Evolutionary conservation across 2,329 filamentous ascomycete genomes (phyloP).

Genomic region (Balansia obtecta): DNA sequence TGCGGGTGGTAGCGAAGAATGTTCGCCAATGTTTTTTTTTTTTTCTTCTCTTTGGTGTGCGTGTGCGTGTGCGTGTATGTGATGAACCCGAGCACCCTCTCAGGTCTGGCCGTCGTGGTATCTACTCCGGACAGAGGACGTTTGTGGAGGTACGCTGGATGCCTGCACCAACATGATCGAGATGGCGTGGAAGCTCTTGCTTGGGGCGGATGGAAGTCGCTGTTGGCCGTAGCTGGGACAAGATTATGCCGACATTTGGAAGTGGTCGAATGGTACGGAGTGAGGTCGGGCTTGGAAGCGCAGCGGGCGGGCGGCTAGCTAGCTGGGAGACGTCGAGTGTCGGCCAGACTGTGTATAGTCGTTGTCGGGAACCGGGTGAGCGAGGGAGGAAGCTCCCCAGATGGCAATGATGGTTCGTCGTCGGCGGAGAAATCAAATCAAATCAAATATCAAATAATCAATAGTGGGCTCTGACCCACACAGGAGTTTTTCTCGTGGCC

Average conservation of each 20-base stretch:
- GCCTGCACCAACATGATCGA: constrained; percentile 31
- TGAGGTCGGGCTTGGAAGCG: not conserved
- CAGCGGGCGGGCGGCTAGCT: too few relatives aligned
- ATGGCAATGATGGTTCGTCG: not conserved
- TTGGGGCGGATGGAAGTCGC: not conserved
- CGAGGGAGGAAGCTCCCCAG: not conserved
- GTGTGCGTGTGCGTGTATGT: too few relatives aligned
- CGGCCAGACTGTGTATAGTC: not conserved
- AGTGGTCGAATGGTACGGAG: not conserved
- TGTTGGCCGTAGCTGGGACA: constrained; percentile 7
- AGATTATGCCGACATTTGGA: constrained; percentile 5
- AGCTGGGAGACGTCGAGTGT: not conserved
- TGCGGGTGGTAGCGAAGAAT: not conserved
- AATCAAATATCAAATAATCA: not conserved
- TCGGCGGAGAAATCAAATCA: too few relatives aligned
- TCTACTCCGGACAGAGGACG: constrained; percentile 23
- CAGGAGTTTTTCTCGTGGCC: not conserved
- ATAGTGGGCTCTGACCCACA: not conserved
- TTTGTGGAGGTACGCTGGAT: constrained; percentile 22
- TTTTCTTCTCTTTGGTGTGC: too few relatives aligned
- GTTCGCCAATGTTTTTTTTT: not conserved
- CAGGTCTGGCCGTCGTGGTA: constrained; percentile 13
- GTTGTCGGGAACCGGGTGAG: not conserved
- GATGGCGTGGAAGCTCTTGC: constrained; percentile 19
- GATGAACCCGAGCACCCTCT: not conserved